phyloP scores from a whole-genome alignment of 768 basidiomycete genomes.

The Kwoniella botswanensis region DNA sequence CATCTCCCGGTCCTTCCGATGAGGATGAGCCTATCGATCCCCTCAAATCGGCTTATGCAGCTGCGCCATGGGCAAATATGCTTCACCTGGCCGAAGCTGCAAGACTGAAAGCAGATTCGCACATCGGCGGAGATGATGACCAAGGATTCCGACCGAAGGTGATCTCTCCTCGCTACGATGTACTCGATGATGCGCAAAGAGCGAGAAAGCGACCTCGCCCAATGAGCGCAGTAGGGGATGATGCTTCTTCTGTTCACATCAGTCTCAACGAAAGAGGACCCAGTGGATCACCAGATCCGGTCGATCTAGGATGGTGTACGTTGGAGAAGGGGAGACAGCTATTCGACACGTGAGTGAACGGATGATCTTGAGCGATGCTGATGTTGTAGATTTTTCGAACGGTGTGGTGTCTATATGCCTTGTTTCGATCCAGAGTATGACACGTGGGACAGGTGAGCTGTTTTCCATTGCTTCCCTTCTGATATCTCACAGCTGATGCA shows the following conservation, averaged over 20 bases:
- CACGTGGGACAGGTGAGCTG: conserved; percentile 46
- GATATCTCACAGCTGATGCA: neutral
- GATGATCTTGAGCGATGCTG: conserved; percentile 3
- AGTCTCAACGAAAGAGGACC: conserved; percentile 26
- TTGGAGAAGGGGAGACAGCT: conserved; percentile 39
- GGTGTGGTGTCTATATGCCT: conserved; percentile 44
- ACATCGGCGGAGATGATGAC: conserved; percentile 26
- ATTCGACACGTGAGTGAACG: conserved; percentile 37
- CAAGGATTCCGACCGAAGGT: conserved; percentile 2
- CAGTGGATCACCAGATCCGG: conserved; percentile 34
- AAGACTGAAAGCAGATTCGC: conserved; percentile 44
- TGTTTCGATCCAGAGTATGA: conserved; percentile 48
- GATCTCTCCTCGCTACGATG: conserved; percentile 3
- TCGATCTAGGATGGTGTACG: conserved; percentile 41
- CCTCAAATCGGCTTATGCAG: conserved; percentile 15
- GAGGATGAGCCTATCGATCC: conserved; percentile 42
- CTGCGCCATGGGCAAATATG: conserved; percentile 48
- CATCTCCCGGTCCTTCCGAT: conserved; percentile 29
- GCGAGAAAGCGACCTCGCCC: conserved; percentile 2
- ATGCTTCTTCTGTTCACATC: conserved; percentile 16
- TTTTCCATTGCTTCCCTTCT: neutral
- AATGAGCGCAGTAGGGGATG: conserved; percentile 1
- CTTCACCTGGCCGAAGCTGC: conserved; percentile 50
- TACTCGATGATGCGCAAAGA: neutral
- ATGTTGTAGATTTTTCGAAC: conserved; percentile 42